Percentiles rank a stretch among this genome's conserved stretches.
Conservation (phyloP, 257 asterid species). For the Solanum paucissectum region DNA sequence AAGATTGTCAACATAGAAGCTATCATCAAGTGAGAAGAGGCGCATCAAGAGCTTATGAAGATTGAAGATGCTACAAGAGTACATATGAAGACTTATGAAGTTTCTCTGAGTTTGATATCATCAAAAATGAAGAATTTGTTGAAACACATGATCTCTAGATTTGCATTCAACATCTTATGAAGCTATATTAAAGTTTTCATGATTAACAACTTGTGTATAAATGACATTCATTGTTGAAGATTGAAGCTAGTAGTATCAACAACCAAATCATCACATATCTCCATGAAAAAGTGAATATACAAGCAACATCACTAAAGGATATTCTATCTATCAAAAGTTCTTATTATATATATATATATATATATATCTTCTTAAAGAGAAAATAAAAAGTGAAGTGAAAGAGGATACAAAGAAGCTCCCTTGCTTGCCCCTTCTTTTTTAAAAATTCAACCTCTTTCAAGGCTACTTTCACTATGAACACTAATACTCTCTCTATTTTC, state of each 20-base stretch:
- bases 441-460: neutral
- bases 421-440: neutral
- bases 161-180: neutral
- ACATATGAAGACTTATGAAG: neutral
- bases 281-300: neutral
- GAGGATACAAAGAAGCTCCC: neutral
- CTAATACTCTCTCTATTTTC: too few species aligned
- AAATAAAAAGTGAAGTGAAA: neutral
- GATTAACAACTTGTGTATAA: neutral
- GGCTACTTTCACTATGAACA: neutral
- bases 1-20: neutral
- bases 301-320: neutral
- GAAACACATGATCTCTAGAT: neutral
- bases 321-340: neutral
- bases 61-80: neutral
- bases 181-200: too few species aligned
- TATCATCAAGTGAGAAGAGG: neutral
- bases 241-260: neutral
- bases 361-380: neutral
- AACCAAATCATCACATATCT: neutral
- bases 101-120: neutral
- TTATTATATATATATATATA: neutral
- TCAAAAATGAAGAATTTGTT: neutral
- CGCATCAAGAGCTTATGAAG: neutral
- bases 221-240: neutral